A percentile compares a stretch with the other conserved stretches of the same genome.
phyloP scores from a whole-genome alignment of 169 alveolate genomes.

The Plasmodium malariae region DNA sequence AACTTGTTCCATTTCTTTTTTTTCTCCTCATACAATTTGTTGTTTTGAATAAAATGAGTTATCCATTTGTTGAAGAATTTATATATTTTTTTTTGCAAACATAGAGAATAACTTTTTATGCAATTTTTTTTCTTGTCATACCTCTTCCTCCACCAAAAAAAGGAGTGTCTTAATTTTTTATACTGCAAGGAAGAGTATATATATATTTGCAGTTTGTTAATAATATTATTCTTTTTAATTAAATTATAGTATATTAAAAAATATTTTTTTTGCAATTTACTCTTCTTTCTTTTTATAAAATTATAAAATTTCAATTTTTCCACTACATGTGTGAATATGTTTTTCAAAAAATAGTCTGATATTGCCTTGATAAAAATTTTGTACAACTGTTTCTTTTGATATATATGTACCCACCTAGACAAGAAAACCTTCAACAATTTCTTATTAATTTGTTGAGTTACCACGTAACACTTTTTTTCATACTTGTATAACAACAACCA shows the following conservation, averaged over 20 bases:
- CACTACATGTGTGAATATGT: constrained; percentile 2
- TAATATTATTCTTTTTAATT: constrained; percentile 11
- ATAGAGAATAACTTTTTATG: background rate
- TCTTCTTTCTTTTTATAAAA: constrained; percentile 20
- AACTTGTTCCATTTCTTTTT: background rate
- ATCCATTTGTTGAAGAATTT: constrained; percentile 27
- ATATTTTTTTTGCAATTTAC: constrained; percentile 6
- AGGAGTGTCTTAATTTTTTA: constrained; percentile 4
- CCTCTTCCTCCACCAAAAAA: constrained; percentile 5
- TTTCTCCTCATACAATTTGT: constrained; percentile 10
- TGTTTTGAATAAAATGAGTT: background rate
- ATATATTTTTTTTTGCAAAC: constrained; percentile 3
- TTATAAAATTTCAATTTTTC: constrained; percentile 12
- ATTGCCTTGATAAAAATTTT: background rate
- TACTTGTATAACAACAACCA: constrained; percentile 45
- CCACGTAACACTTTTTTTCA: background rate
- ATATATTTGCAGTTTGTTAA: constrained; percentile 28
- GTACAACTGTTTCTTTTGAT: constrained; percentile 30
- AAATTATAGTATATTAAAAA: constrained; percentile 34
- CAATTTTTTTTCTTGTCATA: constrained; percentile 16
- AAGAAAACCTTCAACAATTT: background rate
- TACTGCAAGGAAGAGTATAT: constrained; percentile 34
- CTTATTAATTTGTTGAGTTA: background rate
- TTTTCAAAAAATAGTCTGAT: constrained; percentile 13
- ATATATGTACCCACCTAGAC: constrained; percentile 15